A percentile compares a stretch with the other conserved stretches of the same genome.
Evolutionary conservation across 129 eudicot species (phyloP).

Genomic region (Glebionis coronaria): DNA sequence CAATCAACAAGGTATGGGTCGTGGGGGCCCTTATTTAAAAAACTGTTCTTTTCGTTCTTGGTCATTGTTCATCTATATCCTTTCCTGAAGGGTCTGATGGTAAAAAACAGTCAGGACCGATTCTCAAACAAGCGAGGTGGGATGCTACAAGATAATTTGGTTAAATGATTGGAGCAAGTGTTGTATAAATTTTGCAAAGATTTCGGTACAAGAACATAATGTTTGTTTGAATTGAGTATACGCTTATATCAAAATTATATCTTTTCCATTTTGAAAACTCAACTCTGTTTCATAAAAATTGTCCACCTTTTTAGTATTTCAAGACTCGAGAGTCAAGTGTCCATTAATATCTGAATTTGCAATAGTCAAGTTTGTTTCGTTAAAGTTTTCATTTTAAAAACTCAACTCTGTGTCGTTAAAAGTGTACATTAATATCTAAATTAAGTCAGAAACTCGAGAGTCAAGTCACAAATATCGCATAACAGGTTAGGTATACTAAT

Average conservation of each 20-base stretch:
- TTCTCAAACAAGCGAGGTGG: conserved; percentile 92
- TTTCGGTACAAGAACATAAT: conserved; percentile 20
- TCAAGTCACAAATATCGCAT: no score
- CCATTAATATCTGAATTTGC: no score
- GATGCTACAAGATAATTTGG: conserved; percentile 52
- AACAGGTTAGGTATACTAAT: no score
- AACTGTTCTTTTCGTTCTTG: conserved; percentile 86
- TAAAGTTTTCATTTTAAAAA: no score
- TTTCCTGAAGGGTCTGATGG: conserved; percentile 95
- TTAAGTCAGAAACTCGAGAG: no score
- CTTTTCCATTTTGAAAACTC: neutral
- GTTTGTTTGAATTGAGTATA: conserved; percentile 17
- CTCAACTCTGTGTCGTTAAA: no score
- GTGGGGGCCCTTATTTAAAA: conserved; percentile 97
- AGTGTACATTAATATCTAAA: no score
- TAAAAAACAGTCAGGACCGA: conserved; percentile 88
- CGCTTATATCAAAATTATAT: conserved; percentile 17
- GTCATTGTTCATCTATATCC: conserved; percentile 93
- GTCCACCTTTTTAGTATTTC: no score
- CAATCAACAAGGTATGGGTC: conserved; percentile 91
- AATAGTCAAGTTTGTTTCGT: no score
- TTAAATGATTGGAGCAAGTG: conserved; percentile 13
- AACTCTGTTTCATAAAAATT: no score
- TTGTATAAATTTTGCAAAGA: conserved; percentile 14
- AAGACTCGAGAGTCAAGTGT: no score